Evolutionary conservation across 1,284 basidiomycete genomes (phyloP), one percentile per base, ranked within the genome.

Genomic region (Wallemia hederae): DNA sequence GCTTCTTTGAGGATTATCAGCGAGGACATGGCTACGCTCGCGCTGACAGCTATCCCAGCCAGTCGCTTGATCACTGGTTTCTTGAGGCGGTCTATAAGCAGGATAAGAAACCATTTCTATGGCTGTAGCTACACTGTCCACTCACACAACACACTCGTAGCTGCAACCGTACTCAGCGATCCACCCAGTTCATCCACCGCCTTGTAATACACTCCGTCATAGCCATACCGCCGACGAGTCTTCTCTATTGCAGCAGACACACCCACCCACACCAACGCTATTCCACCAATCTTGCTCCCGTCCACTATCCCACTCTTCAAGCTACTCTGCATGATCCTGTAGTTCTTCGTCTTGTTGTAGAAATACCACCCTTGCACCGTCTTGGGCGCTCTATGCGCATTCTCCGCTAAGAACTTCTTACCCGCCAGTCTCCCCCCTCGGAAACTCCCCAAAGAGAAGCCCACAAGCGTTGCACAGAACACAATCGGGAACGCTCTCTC

Each of bases 261-360:
- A 55, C 74, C 77, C 3, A 82, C 81, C 77, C 80, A 86, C 27
- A 75, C 77, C 34, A 76, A 64, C 55, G 76, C 80, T 55, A 78
- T 72, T 17, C 70, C 67, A 0, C 76, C 80, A 27, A 88, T 71
- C 66, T 74, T 76, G 59, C 70, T 64, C 1, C 77, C 81, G 59
- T 83, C 77, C 62, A 65, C 63, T 0, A 77, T 79, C 1, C 78
- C 85, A 25, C 77, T 79, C 66, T 77, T 78, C 67, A 87, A 67
- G n/a, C 77, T 85, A 0, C 77, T 81, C 64, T 80, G 76, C 68
- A 85, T 75, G 65, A 86, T 78, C 66, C 77, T 75, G 74, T 88
- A 88, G 72, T 89, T 89, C 71, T 88, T 89, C 49, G 85, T 87
- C 74, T 88, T 88, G 70, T 85, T 83, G 77, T 88, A 89, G 66